Evolutionary conservation across 805 yeast genomes (phyloP), one percentile per base, ranked within the genome.

Genomic region (Candida ortonii): DNA sequence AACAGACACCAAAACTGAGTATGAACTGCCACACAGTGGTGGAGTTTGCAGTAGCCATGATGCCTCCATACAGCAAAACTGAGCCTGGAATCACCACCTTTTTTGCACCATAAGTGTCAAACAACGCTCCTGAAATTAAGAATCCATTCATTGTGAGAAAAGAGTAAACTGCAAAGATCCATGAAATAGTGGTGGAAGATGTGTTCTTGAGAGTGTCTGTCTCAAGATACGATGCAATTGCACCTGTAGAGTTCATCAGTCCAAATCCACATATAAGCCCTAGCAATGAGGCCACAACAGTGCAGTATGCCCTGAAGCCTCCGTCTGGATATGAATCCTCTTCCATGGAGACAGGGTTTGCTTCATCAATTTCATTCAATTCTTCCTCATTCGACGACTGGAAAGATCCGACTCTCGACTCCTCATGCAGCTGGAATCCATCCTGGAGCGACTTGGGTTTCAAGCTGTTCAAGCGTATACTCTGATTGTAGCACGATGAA

Each of bases 241-340:
- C 81, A 35, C 88, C 87, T 9, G 73, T 67, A 1, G 84, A 60
- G 50, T 82, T 83, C 57, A 79, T 65, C 18, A 83, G 44, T 1
- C 94, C 94, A 50, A 81, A 74, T 4, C 74, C 66, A 26, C 73
- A 70, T 6, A 74, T 53, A 41, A 77, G 59, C 3, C 85, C 84
- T 22, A 76, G 55, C 48, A 76, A 74, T 0, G 80, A 68, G 3
- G 82, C 83, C n/a, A 73, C 39, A 1, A 68, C 62, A 3, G 70
- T 70, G 3, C 47, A 21, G 29, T 50, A 52, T 7, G 63, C 85
- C 34, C 55, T 50, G 29, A 55, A 39, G 0, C 87, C 87, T 15
- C 86, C 86, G 43, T 81, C 84, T 0, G 83, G 84, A 44, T 64
- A 69, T 10, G 42, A 52, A 3, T 44, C 24, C 3, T 28, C 36